Evolutionary conservation across 495 filamentous ascomycete species (phyloP).

Genomic region (Aspergillus homomorphus): DNA sequence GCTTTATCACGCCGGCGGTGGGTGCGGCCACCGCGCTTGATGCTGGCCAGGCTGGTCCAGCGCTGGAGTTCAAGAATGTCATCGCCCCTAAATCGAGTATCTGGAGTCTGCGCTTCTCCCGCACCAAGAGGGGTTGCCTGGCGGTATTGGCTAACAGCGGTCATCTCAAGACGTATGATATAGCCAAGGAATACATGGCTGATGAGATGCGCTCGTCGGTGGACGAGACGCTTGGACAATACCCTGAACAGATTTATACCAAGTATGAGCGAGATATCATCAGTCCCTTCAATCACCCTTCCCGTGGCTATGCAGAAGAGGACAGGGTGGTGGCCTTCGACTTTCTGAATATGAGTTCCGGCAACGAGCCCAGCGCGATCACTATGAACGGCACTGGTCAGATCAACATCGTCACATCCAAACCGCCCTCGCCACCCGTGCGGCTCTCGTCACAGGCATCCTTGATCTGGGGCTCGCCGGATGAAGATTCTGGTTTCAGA

Average conservation of each 20-base stretch:
- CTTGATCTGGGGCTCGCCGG: conserved; percentile 34
- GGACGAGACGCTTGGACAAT: conserved; percentile 41
- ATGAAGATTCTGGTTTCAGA: conserved; percentile 29
- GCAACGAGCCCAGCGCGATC: conserved; percentile 62
- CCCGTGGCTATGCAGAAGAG: conserved; percentile 47
- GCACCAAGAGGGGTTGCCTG: conserved; percentile 67
- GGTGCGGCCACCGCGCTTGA: conserved; percentile 35
- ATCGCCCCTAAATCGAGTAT: conserved; percentile 60
- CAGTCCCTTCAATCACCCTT: conserved; percentile 42
- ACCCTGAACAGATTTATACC: conserved; percentile 45
- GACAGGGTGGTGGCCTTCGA: conserved; percentile 82
- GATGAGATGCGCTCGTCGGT: conserved; percentile 42
- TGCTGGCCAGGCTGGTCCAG: conserved; percentile 42
- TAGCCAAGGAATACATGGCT: conserved; percentile 56
- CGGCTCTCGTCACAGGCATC: conserved; percentile 43
- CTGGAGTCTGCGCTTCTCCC: conserved; percentile 77
- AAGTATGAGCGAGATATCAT: conserved; percentile 48
- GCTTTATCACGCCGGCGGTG: conserved; percentile 39
- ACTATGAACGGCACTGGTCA: conserved; percentile 65
- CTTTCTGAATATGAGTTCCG: conserved; percentile 64
- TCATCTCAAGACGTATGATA: conserved; percentile 70
- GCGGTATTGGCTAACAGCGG: conserved; percentile 75
- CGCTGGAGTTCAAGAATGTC: conserved; percentile 65
- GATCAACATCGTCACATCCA: conserved; percentile 60
- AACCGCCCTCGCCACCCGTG: conserved; percentile 55